Evolutionary conservation across 306 rosid species (phyloP), one percentile per base, ranked within the genome.

Genomic region (Cicer judaicum): DNA sequence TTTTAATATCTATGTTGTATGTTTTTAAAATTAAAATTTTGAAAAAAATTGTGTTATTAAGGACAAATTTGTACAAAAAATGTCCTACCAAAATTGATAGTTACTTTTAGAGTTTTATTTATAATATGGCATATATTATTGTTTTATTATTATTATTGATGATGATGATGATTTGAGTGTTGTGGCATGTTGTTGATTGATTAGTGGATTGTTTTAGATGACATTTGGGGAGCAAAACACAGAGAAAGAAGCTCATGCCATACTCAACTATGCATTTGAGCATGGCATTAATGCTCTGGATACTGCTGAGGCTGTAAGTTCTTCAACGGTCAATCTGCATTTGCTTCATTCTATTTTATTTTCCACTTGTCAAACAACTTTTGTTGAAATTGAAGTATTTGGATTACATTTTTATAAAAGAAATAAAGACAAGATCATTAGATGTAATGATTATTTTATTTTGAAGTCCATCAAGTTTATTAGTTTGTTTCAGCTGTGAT

Each of bases 171-270:
- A 48, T 34, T 36, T 43, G 6, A 42, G 6, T 59, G 12, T 50
- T 41, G 8, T 39, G 24, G 24, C 4, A 8, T 64, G 6, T 18
- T 40, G 11, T 7, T 57, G 6, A 14, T 73, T 64, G 36, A 10
- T 64, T 61, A 66, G 29, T 74, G 70, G 34, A 36, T 66, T 43
- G 64, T 76, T 81, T 84, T 76, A 89, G 89, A 94, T 94, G 98
- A 94, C 97, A 10, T 91, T 94, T 75, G 97, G 98, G 55, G 70
- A 91, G 67, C 96, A 91, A 76, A 94, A 85, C 82, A 79, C 97
- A 0, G 98, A 94, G 91, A 86, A 88, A 81, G 95, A 94, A 78
- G 83, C 98, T 9, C 96, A 94, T 57, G 88, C 87, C 14, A 87
- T 88, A 0, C 91, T 94, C n/a, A 81, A 83, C 74, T 91, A 87